These are phyloP conservation scores for Wickerhamia fluorescens DNA, from an alignment of 805 yeast genomes.

Conservation along the genomic window DNA sequence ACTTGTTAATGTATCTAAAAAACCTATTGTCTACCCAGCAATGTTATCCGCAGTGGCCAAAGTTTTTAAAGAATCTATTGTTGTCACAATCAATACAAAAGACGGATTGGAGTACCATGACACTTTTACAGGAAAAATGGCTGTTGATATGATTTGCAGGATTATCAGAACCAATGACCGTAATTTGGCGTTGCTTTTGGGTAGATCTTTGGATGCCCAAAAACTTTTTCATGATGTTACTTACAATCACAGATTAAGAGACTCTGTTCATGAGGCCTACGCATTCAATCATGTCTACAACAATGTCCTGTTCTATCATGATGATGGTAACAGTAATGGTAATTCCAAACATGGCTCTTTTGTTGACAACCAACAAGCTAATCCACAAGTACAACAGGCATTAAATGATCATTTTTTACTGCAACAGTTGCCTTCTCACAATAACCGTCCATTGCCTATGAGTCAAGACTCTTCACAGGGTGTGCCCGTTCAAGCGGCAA, in stretches of 20 bases:
- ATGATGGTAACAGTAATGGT: slow-evolving; percentile 15
- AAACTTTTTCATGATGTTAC: slow-evolving; percentile 93
- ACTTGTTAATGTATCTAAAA: slow-evolving; percentile 24
- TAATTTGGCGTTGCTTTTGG: slow-evolving; percentile 79
- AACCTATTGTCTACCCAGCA: slow-evolving; percentile 86
- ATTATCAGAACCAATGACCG: slow-evolving; percentile 88
- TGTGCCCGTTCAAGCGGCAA: too few species aligned
- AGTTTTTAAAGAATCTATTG: slow-evolving; percentile 62
- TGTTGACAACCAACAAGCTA: slow-evolving; percentile 9
- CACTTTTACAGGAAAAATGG: slow-evolving; percentile 89
- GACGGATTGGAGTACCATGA: slow-evolving; percentile 90
- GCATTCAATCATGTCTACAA: slow-evolving; percentile 61
- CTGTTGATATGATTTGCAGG: slow-evolving; percentile 83
- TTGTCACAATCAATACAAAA: slow-evolving; percentile 72
- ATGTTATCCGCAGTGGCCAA: slow-evolving; percentile 77
- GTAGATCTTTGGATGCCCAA: slow-evolving; percentile 91
- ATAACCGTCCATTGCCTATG: slow-evolving; percentile 10
- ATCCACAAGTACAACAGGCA: slow-evolving; percentile 6
- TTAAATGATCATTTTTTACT: slow-evolving; percentile 11
- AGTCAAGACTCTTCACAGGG: slow-evolving; percentile 11
- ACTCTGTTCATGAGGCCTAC: slow-evolving; percentile 80
- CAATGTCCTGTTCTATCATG: slow-evolving; percentile 36
- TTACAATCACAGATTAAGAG: slow-evolving; percentile 87
- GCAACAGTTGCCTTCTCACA: slow-evolving; percentile 15
- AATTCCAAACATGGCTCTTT: slow-evolving; percentile 26